These are phyloP conservation scores for Hordeum marinum DNA, from an alignment of 176 grass and related monocot genomes.

Conservation along the genomic window DNA sequence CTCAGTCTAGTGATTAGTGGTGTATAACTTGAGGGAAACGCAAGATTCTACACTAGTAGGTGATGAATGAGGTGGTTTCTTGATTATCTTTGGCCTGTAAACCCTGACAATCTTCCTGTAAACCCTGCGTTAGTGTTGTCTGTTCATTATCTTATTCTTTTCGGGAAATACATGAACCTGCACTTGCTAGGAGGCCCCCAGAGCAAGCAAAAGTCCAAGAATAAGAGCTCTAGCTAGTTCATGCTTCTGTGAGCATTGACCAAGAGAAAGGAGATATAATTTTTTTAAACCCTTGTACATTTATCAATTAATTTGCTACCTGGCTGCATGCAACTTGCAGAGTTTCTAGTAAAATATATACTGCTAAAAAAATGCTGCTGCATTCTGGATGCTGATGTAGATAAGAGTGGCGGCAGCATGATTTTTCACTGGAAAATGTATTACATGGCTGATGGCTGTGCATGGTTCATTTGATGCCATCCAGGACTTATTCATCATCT, in stretches of 20 bases:
- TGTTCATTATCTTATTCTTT: no score
- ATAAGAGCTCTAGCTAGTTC: constrained; percentile 15
- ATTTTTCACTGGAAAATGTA: constrained; percentile 50
- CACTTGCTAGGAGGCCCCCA: not conserved
- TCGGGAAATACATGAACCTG: no score
- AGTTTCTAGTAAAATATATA: constrained; percentile 64
- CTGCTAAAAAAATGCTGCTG: constrained; percentile 59
- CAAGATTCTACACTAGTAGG: no score
- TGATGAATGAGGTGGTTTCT: no score
- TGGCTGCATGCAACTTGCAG: constrained; percentile 6
- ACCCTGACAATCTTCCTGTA: no score
- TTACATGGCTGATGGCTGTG: constrained; percentile 12
- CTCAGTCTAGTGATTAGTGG: not conserved
- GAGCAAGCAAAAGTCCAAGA: not conserved
- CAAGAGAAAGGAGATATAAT: not conserved
- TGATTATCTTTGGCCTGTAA: no score
- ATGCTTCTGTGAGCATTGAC: constrained; percentile 19
- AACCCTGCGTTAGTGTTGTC: no score
- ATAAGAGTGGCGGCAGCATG: constrained; percentile 39
- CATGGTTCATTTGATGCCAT: not conserved
- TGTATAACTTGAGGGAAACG: not conserved
- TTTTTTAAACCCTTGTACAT: constrained; percentile 39
- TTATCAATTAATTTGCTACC: constrained; percentile 48
- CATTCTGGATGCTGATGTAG: constrained; percentile 24
- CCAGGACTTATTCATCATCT: constrained; percentile 10